Conservation (phyloP, 176 grass and related monocot species). For the Phoenix dactylifera region DNA sequence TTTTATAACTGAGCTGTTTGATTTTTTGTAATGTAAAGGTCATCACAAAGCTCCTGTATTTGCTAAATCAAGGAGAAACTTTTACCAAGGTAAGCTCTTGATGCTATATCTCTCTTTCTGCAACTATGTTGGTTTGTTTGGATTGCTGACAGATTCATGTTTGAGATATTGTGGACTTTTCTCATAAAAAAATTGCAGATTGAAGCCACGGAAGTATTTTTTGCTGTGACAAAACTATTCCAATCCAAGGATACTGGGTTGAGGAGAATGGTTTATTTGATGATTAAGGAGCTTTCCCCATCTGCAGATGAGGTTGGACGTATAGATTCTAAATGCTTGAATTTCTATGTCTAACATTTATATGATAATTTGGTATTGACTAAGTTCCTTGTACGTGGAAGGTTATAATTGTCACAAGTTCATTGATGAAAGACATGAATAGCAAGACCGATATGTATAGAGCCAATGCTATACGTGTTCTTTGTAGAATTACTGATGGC, state of each 20-base stretch:
- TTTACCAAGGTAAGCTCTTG: conserved; percentile 68
- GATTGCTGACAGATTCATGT: not conserved
- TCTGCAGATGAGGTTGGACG: conserved; percentile 75
- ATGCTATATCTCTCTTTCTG: not conserved
- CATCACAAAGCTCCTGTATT: conserved; percentile 95
- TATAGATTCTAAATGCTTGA: too few species aligned
- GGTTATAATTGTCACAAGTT: conserved; percentile 99
- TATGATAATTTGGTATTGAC: conserved; percentile 6
- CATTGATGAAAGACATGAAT: conserved; percentile 99
- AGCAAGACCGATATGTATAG: conserved; percentile 99
- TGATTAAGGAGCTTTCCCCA: conserved; percentile 98
- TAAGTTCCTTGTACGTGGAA: conserved; percentile 20
- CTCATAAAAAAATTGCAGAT: conserved; percentile 34
- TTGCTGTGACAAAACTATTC: conserved; percentile 92
- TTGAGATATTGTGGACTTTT: not conserved
- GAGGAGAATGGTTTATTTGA: conserved; percentile 99
- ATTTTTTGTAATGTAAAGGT: conserved; percentile 34
- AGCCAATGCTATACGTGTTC: conserved; percentile 93
- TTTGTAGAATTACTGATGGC: conserved; percentile 86
- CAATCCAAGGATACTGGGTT: conserved; percentile 93
- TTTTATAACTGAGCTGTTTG: too few species aligned
- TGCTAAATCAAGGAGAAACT: conserved; percentile 96
- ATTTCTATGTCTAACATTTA: too few species aligned
- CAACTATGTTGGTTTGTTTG: not conserved
- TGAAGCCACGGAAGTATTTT: conserved; percentile 93